Conservation (phyloP, 2,329 filamentous ascomycete species). For the Parastagonospora avenae region DNA sequence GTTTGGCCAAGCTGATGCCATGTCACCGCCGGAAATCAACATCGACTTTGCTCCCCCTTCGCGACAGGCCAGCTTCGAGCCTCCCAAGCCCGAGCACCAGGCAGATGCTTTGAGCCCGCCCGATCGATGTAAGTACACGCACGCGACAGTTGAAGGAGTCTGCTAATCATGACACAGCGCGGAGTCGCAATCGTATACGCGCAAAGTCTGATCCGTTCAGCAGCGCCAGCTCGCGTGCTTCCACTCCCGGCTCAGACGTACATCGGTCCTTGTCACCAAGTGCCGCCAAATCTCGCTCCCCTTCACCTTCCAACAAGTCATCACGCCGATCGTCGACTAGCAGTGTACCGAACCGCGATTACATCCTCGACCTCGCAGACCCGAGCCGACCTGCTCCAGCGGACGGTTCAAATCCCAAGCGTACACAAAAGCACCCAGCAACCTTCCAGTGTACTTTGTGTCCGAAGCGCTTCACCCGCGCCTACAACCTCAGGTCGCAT, state of each 20-base stretch:
- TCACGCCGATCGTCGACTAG: slow-evolving; percentile 58
- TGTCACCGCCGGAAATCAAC: slow-evolving; percentile 93
- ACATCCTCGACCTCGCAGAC: slow-evolving; percentile 90
- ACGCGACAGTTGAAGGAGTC: slow-evolving; percentile 8
- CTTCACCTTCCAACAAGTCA: slow-evolving; percentile 55
- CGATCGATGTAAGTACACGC: slow-evolving; percentile 59
- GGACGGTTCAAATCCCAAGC: slow-evolving; percentile 62
- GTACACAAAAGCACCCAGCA: slow-evolving; percentile 96
- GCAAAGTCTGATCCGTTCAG: slow-evolving; percentile 66
- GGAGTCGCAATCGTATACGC: slow-evolving; percentile 60
- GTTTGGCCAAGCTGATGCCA: slow-evolving; percentile 71
- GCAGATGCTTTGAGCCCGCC: slow-evolving; percentile 85
- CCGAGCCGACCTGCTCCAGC: slow-evolving; percentile 73
- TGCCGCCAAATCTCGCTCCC: slow-evolving; percentile 52
- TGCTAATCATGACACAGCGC: slow-evolving; percentile 48
- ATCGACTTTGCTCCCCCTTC: slow-evolving; percentile 87
- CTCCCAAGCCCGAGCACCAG: slow-evolving; percentile 64
- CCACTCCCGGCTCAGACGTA: slow-evolving; percentile 47
- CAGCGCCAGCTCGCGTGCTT: slow-evolving; percentile 52
- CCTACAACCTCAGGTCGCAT: slow-evolving; percentile 95
- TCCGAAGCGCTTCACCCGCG: slow-evolving; percentile 93
- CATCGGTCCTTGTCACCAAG: slow-evolving; percentile 51
- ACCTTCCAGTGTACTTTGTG: slow-evolving; percentile 95
- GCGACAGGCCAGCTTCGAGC: slow-evolving; percentile 68
- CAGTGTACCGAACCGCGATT: slow-evolving; percentile 65